Evolutionary conservation across 306 rosid species (phyloP), one percentile per base, ranked within the genome.

Genomic region (Acacia confusa): DNA sequence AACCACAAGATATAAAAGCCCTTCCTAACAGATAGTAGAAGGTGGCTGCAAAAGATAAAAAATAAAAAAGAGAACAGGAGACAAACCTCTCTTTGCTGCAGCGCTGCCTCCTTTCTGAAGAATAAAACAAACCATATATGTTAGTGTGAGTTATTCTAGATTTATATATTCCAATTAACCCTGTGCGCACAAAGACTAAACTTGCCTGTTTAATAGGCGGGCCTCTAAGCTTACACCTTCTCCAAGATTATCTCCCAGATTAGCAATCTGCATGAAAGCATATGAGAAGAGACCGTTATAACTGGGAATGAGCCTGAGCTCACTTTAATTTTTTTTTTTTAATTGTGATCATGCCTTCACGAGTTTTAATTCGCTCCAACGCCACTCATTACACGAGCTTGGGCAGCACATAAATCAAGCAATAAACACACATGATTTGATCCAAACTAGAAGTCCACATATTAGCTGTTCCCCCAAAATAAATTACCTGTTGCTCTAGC

Each of bases 81-180:
- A 69, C n/a, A 80, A 72, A 95, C 99, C 99, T 95, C 99, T 82
- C 93, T 90, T 79, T 93, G 97, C 85, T 91, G 99, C 83, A 92
- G 72, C 22, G 95, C 96, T 73, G 98, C 99, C 89, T 95, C 96
- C 88, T 95, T 95, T 81, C 99, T 95, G 93, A 83, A 70, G 47
- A 83, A 84, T 36, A 79, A 86, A 87, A 82, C n/a, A 74, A 74
- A 82, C 32, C 80, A 20, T 5, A 55, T 68, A 73, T 61, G 67
- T 92, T 55, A 87, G 84, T 43, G 77, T 70, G 9, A 43, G 52
- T 2, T 12, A 47, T 47, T 47, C 52, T 47, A 47, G 40, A 20
- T 58, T 60, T 50, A 32, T 52, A 67, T 50, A 70, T 70, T 32
- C 20, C 32, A 66, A 72, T 75, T 24, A 28, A 57, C 70, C 12